Percentiles rank a stretch among this genome's conserved stretches.
phyloP scores from a whole-genome alignment of 164 flowering plant genomes.

The Umbilicus rupestris region DNA sequence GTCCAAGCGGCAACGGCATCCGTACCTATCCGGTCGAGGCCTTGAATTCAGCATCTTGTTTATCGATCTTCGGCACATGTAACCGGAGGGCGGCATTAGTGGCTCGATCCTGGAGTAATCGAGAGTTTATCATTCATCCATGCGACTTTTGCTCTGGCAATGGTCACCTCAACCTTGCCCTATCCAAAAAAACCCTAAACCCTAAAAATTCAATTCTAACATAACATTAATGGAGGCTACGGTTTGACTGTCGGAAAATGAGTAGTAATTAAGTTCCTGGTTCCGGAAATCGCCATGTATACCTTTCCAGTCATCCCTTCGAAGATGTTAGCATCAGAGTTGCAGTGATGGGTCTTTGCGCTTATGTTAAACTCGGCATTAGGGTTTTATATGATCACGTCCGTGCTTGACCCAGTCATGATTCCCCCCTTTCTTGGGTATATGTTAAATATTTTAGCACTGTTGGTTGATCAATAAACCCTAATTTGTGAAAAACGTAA shows the following conservation, averaged over 20 bases:
- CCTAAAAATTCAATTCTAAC: neutral
- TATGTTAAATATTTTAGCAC: slow-evolving; percentile 87
- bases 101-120: slow-evolving; percentile 66
- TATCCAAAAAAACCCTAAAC: slow-evolving; percentile 14
- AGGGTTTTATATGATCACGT: slow-evolving; percentile 80
- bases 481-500: no score
- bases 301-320: slow-evolving; percentile 86
- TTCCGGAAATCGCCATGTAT: no score
- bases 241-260: neutral
- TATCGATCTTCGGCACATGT: slow-evolving; percentile 58
- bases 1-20: neutral
- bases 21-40: slow-evolving; percentile 26
- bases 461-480: slow-evolving; percentile 27
- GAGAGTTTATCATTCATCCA: slow-evolving; percentile 71
- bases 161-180: slow-evolving; percentile 94
- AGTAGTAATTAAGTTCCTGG: no score
- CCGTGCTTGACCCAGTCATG: slow-evolving; percentile 90
- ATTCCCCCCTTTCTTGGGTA: slow-evolving; percentile 96
- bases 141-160: slow-evolving; percentile 78
- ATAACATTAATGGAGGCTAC: neutral
- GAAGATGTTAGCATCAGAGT: slow-evolving; percentile 75
- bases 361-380: slow-evolving; percentile 64
- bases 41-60: slow-evolving; percentile 45
- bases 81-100: slow-evolving; percentile 69
- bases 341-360: slow-evolving; percentile 65